These are phyloP conservation scores for Amaranthus tricolor DNA, from an alignment of 179 eudicot species.

Conservation along the genomic window DNA sequence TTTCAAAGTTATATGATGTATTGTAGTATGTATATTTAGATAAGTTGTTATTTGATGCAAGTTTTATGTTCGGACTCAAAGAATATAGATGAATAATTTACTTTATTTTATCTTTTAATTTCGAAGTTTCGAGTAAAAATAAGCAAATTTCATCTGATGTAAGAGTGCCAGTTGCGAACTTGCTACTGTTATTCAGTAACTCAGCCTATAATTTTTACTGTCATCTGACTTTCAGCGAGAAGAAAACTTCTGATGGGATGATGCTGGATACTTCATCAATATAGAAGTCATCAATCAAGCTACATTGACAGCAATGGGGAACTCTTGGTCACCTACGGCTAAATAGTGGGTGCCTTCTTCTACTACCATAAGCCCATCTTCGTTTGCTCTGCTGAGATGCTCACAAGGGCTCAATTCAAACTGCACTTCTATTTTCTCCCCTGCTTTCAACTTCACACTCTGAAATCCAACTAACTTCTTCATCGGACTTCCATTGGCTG, in stretches of 20 bases:
- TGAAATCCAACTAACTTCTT: constrained; percentile 72
- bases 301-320: constrained; percentile 39
- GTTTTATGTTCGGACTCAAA: not conserved
- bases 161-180: not conserved
- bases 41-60: not conserved
- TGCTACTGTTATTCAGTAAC: constrained; percentile 2
- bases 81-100: not conserved
- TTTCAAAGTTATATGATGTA: too few relatives aligned
- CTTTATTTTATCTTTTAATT: not conserved
- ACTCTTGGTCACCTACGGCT: constrained; percentile 56
- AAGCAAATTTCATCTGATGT: not conserved
- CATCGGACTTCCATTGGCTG: constrained; percentile 38
- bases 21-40: too few relatives aligned
- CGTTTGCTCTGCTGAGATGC: constrained; percentile 62
- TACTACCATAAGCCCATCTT: constrained; percentile 65
- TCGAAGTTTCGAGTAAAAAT: not conserved
- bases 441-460: constrained; percentile 52
- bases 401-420: constrained; percentile 66
- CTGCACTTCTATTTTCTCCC: constrained; percentile 37
- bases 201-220: not conserved
- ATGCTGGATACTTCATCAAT: not conserved
- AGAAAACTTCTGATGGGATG: not conserved
- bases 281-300: constrained; percentile 7
- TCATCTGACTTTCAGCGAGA: not conserved
- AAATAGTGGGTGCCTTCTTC: constrained; percentile 53